Conservation (phyloP, 164 flowering plant species). For the Vitis labrusca region DNA sequence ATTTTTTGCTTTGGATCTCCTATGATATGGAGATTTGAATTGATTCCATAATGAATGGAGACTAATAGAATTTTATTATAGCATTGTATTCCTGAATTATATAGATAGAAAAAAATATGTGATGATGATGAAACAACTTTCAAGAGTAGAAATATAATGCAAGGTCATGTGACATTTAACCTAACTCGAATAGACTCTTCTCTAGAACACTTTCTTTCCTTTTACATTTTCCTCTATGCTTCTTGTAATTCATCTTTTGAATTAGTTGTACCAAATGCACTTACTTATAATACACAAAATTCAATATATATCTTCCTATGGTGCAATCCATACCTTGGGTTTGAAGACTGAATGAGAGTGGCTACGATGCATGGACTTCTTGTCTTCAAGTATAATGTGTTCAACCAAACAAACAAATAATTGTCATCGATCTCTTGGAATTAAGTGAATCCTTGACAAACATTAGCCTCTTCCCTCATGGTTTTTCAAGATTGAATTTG, state of each 20-base stretch:
- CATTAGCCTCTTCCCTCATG: conserved; percentile 77
- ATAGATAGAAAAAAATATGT: conserved; percentile 1
- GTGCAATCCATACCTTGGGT: conserved; percentile 49
- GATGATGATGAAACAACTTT: neutral
- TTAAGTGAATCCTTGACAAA: conserved; percentile 84
- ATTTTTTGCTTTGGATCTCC: conserved; percentile 73
- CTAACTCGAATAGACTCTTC: too few species aligned
- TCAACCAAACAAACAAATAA: conserved; percentile 86
- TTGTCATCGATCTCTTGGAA: conserved; percentile 78
- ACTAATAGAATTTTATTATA: conserved; percentile 89
- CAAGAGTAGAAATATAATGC: too few species aligned
- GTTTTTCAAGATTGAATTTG: conserved; percentile 66
- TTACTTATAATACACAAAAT: too few species aligned
- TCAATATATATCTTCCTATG: too few species aligned
- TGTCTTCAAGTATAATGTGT: conserved; percentile 49
- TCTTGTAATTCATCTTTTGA: too few species aligned
- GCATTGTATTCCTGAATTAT: conserved; percentile 59
- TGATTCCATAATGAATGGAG: conserved; percentile 81
- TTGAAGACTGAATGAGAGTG: conserved; percentile 59
- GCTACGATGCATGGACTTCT: conserved; percentile 61
- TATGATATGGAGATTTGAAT: conserved; percentile 56
- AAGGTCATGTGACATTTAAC: too few species aligned
- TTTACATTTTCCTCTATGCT: too few species aligned
- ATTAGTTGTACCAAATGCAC: too few species aligned
- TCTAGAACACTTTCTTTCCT: too few species aligned